Base-by-base conservation (phyloP, 108 stramenopile genomes). In the Aurantiochytrium sp. region DNA sequence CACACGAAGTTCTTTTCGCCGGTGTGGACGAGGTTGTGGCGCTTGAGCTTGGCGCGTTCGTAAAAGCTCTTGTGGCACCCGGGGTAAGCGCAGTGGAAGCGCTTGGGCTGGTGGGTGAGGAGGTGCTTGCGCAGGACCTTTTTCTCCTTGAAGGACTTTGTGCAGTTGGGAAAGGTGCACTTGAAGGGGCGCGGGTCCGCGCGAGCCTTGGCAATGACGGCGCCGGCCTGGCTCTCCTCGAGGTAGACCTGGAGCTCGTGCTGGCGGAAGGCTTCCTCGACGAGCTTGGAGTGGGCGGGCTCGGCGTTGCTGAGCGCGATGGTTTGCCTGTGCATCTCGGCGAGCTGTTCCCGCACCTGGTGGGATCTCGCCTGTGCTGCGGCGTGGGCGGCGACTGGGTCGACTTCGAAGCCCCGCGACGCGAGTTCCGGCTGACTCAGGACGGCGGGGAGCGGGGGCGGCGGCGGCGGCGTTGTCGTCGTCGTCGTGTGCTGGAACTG, bases 1-100 rank as follows among this genome's bases (percentile, higher is more conserved):
- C 76, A 83, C 10, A 83, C 49, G 4, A 83, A 83, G 76, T 53
- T 47, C 76, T 83, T 83, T 53, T 83, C 76, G 76, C 76, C 76
- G 1, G 49, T 83, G 76, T 83, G 76, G 25, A 83, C 76, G 25
- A 83, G 76, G 76, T 83, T 83, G 28, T 83, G 76, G 45, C 76
- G 76, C 76, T 83, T 83, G n/a, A 83, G 76, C 51, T 83, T 83
- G 19, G 76, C 76, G 6, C 76, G 45, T 23, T 83, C 76, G 51
- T 83, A 83, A 45, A 83, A 83, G 76, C 49, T 53, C 51, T 83
- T 83, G 51, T 53, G 49, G 76, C 76, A 83, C 12, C 76, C 76
- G 12, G 45, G 49, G 51, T 53, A 83, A 3, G 45, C 49, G 51
- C 76, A 83, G 51, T 83, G 76, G 76, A 83, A 83, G 25, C 76